These are phyloP conservation scores for Russula virescens DNA, from an alignment of 768 basidiomycete genomes.

Conservation along the genomic window DNA sequence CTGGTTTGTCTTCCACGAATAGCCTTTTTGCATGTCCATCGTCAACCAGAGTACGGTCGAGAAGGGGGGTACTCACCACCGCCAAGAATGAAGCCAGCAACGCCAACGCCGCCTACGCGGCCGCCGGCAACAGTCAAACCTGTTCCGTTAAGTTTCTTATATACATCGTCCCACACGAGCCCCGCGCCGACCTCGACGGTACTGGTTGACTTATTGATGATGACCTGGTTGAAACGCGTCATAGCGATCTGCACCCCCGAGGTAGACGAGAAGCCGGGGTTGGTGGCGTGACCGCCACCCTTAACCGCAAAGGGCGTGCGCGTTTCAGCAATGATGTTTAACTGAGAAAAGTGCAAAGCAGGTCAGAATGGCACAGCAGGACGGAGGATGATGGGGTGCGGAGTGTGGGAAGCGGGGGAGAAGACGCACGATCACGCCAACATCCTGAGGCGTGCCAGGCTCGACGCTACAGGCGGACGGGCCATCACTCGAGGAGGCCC, in stretches of 20 bases:
- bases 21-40: not conserved
- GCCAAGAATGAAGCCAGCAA: slow-evolving; percentile 28
- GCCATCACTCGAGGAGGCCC: slow-evolving; percentile 11
- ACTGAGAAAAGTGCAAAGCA: not conserved
- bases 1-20: slow-evolving; percentile 21
- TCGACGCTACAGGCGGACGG: slow-evolving; percentile 24
- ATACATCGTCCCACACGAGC: slow-evolving; percentile 30
- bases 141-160: slow-evolving; percentile 18
- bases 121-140: slow-evolving; percentile 28
- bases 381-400: not conserved
- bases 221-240: slow-evolving; percentile 22
- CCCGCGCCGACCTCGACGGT: slow-evolving; percentile 26
- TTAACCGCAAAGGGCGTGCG: slow-evolving; percentile 25
- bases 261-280: slow-evolving; percentile 28
- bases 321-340: slow-evolving; percentile 8
- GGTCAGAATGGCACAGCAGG: not conserved
- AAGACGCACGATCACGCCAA: slow-evolving; percentile 19
- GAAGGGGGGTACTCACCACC: slow-evolving; percentile 20
- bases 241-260: slow-evolving; percentile 28
- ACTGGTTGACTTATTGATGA: not conserved
- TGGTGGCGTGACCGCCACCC: slow-evolving; percentile 27
- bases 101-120: slow-evolving; percentile 26
- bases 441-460: slow-evolving; percentile 24
- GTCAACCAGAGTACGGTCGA: not conserved
- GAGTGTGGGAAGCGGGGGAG: too few species aligned